phyloP scores from a whole-genome alignment of 192 early-diverging fungal species.

The Radiomyces spectabilis region DNA sequence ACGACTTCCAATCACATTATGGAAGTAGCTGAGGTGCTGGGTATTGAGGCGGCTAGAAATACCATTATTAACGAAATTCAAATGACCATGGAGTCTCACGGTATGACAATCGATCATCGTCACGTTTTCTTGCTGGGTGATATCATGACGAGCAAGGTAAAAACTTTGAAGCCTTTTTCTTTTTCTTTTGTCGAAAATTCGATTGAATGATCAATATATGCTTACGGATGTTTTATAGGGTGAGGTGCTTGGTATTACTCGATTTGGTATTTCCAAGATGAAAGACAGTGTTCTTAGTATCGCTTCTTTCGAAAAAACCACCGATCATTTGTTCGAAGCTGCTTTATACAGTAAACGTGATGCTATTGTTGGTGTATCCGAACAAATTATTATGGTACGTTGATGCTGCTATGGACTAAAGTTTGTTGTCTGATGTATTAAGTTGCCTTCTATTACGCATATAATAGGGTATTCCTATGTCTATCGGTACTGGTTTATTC shows the following conservation, averaged over 20 bases:
- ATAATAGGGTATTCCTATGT: conserved; percentile 81
- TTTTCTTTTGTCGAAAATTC: too few relatives aligned
- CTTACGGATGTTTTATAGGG: conserved; percentile 57
- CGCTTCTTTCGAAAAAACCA: conserved; percentile 99
- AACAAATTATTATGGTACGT: conserved; percentile 93
- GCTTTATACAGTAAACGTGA: conserved; percentile 93
- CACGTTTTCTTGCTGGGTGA: conserved; percentile 97
- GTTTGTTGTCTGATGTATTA: too few relatives aligned
- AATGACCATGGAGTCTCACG: conserved; percentile 78
- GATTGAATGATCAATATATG: too few relatives aligned
- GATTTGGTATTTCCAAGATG: conserved; percentile 99
- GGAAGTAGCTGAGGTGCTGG: conserved; percentile 83
- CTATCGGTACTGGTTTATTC: conserved; percentile 94
- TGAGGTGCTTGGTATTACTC: conserved; percentile 95
- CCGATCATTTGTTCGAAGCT: conserved; percentile 98
- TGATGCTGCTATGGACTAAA: too few relatives aligned
- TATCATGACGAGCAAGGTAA: conserved; percentile 92
- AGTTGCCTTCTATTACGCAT: too few relatives aligned
- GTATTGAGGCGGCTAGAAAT: conserved; percentile 91
- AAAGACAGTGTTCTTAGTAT: conserved; percentile 98
- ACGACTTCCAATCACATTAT: conserved; percentile 89
- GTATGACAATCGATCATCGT: conserved; percentile 90
- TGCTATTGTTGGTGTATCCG: conserved; percentile 90
- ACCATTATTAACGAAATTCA: conserved; percentile 90
- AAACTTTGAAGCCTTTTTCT: not conserved